Conservation (phyloP, 192 early-diverging fungal species). For the Dissophora globulifera region DNA sequence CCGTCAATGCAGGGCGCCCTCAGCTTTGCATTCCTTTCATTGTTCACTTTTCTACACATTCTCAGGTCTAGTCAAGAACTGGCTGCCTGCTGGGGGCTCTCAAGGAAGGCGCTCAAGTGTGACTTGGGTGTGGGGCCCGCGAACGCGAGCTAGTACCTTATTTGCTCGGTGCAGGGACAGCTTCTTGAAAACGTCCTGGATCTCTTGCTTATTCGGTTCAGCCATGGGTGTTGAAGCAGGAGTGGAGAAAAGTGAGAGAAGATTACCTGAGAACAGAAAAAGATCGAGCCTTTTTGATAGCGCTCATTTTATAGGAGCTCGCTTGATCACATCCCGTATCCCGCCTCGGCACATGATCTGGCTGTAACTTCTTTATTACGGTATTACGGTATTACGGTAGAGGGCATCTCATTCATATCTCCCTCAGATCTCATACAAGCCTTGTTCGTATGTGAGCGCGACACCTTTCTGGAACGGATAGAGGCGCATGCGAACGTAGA, state of each 20-base stretch:
- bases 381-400: background rate
- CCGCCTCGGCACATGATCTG: no score
- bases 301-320: no score
- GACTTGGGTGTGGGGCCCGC: background rate
- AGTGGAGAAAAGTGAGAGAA: background rate
- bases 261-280: background rate
- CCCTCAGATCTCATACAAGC: constrained; percentile 35
- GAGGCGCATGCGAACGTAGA: constrained; percentile 47
- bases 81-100: background rate
- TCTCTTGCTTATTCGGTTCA: constrained; percentile 51
- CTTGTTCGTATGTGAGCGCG: constrained; percentile 32
- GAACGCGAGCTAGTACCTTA: constrained; percentile 19
- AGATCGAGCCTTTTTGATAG: background rate
- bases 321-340: no score
- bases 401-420: background rate
- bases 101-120: background rate
- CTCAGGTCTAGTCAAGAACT: no score
- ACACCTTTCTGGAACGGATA: constrained; percentile 49
- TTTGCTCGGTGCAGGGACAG: constrained; percentile 34
- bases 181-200: constrained; percentile 46
- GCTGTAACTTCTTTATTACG: no score
- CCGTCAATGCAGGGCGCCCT: no score
- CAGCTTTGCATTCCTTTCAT: no score
- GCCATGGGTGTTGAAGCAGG: constrained; percentile 17
- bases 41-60: no score